These are phyloP conservation scores for Micromonas pusilla DNA, from an alignment of 139 green algal species.

Conservation along the genomic window DNA sequence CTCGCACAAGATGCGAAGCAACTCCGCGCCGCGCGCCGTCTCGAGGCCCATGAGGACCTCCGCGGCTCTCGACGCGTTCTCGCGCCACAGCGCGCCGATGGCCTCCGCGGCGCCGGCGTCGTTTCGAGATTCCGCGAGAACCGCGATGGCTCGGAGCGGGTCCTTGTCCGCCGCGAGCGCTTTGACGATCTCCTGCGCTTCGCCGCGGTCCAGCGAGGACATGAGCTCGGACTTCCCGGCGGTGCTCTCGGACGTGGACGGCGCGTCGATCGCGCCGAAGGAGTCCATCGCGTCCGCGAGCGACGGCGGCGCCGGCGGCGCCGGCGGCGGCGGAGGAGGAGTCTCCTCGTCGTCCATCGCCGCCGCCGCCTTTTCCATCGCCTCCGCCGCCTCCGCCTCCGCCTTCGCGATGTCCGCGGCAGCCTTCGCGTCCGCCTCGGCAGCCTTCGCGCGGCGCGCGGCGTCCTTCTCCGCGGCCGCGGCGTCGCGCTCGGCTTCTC, in stretches of 20 bases:
- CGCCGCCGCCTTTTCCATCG: neutral
- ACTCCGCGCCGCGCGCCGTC: neutral
- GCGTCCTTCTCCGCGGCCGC: too few relatives aligned
- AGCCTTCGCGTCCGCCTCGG: constrained; percentile 4
- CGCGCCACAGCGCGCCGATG: neutral
- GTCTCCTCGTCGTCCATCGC: neutral
- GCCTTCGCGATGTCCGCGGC: neutral
- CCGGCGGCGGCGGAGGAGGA: too few relatives aligned
- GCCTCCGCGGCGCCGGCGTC: neutral
- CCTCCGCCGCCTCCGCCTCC: neutral
- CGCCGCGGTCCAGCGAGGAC: neutral
- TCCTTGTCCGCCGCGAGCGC: constrained; percentile 11
- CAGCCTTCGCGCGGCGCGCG: too few relatives aligned
- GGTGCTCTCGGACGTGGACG: too few relatives aligned
- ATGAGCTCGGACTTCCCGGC: too few relatives aligned
- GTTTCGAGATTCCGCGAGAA: neutral
- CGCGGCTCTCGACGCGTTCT: neutral
- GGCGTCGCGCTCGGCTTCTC: too few relatives aligned
- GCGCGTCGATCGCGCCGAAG: too few relatives aligned
- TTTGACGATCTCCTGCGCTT: neutral
- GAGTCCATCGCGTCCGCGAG: too few relatives aligned
- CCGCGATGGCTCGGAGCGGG: neutral
- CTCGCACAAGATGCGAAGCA: neutral
- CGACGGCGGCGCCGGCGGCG: too few relatives aligned
- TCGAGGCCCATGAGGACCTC: constrained; percentile 22